Base-by-base conservation (phyloP, 1,139 yeast genomes). In the Blastobotrys malaysiensis region DNA sequence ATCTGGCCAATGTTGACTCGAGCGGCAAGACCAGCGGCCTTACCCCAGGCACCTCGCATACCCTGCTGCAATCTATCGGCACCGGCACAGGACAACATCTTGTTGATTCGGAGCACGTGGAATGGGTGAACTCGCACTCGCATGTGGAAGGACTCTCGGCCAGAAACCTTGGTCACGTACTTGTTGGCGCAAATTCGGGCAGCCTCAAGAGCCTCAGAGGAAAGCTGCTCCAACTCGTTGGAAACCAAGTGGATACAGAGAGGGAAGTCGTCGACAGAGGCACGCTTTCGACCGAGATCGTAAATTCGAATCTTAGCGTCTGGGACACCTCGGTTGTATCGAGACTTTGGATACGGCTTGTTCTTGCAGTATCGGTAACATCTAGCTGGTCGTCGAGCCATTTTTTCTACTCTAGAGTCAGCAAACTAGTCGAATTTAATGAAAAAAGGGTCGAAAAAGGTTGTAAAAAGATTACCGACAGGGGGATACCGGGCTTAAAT, bases 21-120 rank as follows among this genome's bases (percentile, higher is more conserved):
- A 73, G 99, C 99, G 72, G 98, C 99, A 75, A 91, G 85, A 83
- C 99, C 99, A 73, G 91, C 97, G 74, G 99, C 99, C 83, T 93
- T 93, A 88, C 99, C 99, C 98, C 98, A 93, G 76, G 99, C 99
- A 85, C 96, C 96, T 88, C 99, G 91, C 99, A 93, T 93, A 89
- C 99, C 99, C 83, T 95, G 98, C 84, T 93, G 99, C 81, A 93
- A 86, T 88, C 99, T 89, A 91, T 93, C 99, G 77, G 99, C 99
- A 88, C 99, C 99, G 82, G 99, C 99, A 84, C 99, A 93, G 74
- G 99, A 93, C 96, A 93, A 89, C 99, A 93, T 93, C 88, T 93
- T 93, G 93, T 93, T 93, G 84, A 93, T 93, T 83, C 99, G 88
- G 79, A 93, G 87, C 70, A 95, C 99, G 85, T 93, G 99, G 98